Conservation (phyloP, 2,329 filamentous ascomycete species). For the Cladorrhinum sp. region DNA sequence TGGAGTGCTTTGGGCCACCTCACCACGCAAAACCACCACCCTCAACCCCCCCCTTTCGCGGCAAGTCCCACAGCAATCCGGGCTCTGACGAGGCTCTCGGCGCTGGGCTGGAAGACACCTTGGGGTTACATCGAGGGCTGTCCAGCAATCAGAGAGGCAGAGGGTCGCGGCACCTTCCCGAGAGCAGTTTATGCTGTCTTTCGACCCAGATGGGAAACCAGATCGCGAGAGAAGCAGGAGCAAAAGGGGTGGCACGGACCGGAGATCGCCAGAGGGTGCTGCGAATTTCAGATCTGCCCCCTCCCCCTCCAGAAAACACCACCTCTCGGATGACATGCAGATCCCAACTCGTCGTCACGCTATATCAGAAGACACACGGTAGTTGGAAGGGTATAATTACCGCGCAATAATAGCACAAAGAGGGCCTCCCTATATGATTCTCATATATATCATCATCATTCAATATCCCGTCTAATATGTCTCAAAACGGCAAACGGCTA, state of each 20-base stretch:
- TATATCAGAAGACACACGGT: neutral
- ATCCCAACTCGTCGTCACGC: neutral
- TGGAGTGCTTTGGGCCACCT: neutral
- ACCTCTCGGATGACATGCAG: slow-evolving; percentile 5
- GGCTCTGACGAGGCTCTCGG: neutral
- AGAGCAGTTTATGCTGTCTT: slow-evolving; percentile 9
- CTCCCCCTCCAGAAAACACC: neutral
- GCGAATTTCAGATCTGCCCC: slow-evolving; percentile 1
- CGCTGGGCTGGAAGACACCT: slow-evolving; percentile 1
- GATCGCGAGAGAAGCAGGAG: neutral
- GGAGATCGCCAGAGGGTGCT: slow-evolving; percentile 4
- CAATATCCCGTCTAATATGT: neutral
- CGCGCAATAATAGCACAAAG: neutral
- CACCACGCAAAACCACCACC: no score
- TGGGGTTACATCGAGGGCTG: slow-evolving; percentile 16
- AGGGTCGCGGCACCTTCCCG: slow-evolving; percentile 16
- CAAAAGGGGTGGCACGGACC: slow-evolving; percentile 6
- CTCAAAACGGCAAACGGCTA: neutral
- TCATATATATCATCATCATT: neutral
- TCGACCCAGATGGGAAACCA: slow-evolving; percentile 14
- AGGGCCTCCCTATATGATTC: neutral
- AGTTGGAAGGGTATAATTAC: neutral
- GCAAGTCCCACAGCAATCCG: slow-evolving; percentile 8
- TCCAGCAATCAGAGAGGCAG: slow-evolving; percentile 14
- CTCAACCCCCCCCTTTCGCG: slow-evolving; percentile 4